Percentiles rank a stretch among this genome's conserved stretches.
Conservation (phyloP, 768 basidiomycete species). For the Strobilomyces echinocephalus region DNA sequence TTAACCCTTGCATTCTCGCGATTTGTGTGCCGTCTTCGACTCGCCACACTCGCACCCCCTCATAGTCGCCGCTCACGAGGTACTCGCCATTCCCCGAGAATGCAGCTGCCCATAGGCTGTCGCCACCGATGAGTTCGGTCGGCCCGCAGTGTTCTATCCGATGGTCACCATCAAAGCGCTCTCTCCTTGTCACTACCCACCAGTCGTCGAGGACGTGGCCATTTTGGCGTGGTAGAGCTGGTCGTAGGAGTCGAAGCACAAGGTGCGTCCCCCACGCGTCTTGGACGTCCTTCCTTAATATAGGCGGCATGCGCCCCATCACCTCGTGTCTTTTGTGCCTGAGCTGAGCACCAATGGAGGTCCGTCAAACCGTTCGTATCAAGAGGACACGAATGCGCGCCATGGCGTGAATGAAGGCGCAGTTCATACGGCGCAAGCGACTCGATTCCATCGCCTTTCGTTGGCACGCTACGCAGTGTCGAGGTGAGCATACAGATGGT, state of each 20-base stretch:
- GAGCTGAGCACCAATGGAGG: too few relatives aligned
- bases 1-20: not conserved
- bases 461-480: too few relatives aligned
- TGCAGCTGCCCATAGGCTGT: rapidly evolving
- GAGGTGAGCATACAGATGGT: too few relatives aligned
- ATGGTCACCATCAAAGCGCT: too few relatives aligned
- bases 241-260: not conserved
- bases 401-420: too few relatives aligned
- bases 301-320: too few relatives aligned
- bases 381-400: too few relatives aligned
- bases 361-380: too few relatives aligned
- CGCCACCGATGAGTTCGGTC: not conserved
- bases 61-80: too few relatives aligned
- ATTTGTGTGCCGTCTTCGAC: not conserved
- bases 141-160: too few relatives aligned
- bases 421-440: too few relatives aligned
- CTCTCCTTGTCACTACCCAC: not conserved
- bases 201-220: not conserved
- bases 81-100: not conserved
- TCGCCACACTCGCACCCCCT: not conserved
- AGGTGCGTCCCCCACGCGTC: not conserved
- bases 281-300: not conserved
- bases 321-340: not conserved
- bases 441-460: too few relatives aligned
- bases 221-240: not conserved